A percentile compares a stretch with the other conserved stretches of the same genome.
Conservation (phyloP, 305 asterid species). For the Vinca major region DNA sequence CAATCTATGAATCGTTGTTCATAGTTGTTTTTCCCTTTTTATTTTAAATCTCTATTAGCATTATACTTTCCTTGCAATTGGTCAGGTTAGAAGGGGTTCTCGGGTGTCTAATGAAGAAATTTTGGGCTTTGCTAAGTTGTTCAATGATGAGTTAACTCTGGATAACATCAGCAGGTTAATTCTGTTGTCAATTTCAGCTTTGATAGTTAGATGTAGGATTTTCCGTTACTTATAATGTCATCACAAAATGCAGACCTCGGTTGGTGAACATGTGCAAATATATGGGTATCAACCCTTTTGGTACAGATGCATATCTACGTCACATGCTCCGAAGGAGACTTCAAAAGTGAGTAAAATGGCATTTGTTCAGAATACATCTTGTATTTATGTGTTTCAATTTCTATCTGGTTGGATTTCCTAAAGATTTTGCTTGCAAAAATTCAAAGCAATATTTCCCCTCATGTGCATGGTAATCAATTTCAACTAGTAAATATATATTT, state of each 20-base stretch:
- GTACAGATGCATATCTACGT: constrained; percentile 88
- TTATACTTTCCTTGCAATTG: constrained; percentile 19
- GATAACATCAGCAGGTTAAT: constrained; percentile 93
- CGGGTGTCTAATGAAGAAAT: constrained; percentile 82
- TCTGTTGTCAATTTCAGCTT: constrained; percentile 8
- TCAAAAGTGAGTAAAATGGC: constrained; percentile 53
- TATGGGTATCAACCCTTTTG: constrained; percentile 75
- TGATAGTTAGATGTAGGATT: constrained; percentile 15
- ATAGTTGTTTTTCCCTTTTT: constrained; percentile 11
- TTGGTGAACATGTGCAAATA: constrained; percentile 96
- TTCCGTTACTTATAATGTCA: constrained; percentile 16
- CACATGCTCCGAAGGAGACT: constrained; percentile 85
- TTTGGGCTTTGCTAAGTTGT: constrained; percentile 85
- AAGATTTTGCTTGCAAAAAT: neutral
- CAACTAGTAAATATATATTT: neutral
- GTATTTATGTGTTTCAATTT: neutral
- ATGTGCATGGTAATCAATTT: neutral
- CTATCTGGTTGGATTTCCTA: neutral
- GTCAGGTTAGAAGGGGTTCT: constrained; percentile 81
- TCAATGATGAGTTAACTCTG: constrained; percentile 91
- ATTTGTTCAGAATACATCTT: constrained; percentile 2
- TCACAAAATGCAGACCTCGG: constrained; percentile 67
- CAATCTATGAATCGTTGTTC: constrained; percentile 3
- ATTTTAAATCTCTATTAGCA: constrained; percentile 9
- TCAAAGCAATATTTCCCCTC: neutral